Conservation (phyloP, 768 basidiomycete genomes). For the Leccinum disarticulatum region DNA sequence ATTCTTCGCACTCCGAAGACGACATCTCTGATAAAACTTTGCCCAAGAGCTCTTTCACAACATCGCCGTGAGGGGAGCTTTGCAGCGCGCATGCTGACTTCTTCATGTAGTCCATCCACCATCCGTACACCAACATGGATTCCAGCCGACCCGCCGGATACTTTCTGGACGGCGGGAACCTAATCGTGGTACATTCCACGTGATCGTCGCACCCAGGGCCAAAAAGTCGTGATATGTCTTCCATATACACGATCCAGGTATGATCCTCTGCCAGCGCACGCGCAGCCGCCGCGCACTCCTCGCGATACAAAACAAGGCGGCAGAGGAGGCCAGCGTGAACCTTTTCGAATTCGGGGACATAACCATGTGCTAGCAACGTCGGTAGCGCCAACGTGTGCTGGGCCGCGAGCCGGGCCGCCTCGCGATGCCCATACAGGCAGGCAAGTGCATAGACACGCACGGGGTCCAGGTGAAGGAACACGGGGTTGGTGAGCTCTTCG, state of each 20-base stretch:
- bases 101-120: conserved; percentile 19
- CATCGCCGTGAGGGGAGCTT: background rate
- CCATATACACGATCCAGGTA: conserved; percentile 4
- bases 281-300: conserved; percentile 1
- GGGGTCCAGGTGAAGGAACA: conserved; percentile 5
- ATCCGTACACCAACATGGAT: background rate
- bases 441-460: conserved; percentile 12
- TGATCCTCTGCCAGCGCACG: conserved; percentile 5
- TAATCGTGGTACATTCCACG: background rate
- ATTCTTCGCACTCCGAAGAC: conserved; percentile 3
- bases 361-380: background rate
- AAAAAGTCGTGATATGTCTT: background rate
- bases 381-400: conserved; percentile 9
- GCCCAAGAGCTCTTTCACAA: conserved; percentile 6
- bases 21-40: background rate
- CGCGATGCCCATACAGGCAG: conserved; percentile 3
- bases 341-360: conserved; percentile 14
- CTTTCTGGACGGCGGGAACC: background rate
- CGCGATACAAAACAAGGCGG: conserved; percentile 12
- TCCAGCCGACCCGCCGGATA: conserved; percentile 2
- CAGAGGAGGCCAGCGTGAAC: conserved; percentile 8
- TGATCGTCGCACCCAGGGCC: background rate
- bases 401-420: conserved; percentile 11
- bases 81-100: conserved; percentile 9
- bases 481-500: background rate